Base-by-base conservation (phyloP, 2,329 filamentous ascomycete species). In the Coleophoma eucalyptorum region DNA sequence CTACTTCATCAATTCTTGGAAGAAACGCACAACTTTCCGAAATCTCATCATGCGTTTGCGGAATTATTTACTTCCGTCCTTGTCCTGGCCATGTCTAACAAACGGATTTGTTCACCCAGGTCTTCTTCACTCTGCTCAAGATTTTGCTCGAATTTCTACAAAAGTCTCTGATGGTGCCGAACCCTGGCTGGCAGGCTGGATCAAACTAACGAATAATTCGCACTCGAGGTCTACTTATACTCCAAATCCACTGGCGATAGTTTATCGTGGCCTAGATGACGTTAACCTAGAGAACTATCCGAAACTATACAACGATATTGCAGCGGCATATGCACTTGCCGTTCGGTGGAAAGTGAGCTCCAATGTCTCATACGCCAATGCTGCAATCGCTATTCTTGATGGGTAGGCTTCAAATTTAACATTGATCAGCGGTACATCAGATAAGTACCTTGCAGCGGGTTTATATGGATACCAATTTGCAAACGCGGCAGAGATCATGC, bases 391-490 rank as follows among this genome's bases (percentile, higher is more conserved):
- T 3, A 69, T 73, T 34, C 58, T 76, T 5, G 63, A 69, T 43
- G 67, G 59, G 2, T 76, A 72, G 72, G 43, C 51, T 15, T 57
- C 56, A 5, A 70, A 65, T 1, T 51, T 74, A 5, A 63, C 57
- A 0, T 43, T 46, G 2, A 65, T 74, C 33, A 54, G 50, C 13
- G 72, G 72, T 0, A 65, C 51, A 20, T 57, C 61, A 4, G 72
- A 75, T 50, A 65, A 57, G 21, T 69, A 62, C 49, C 68, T 77
- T 2, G 67, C 69, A 0, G 61, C 69, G 0, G 73, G 74, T 0
- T 54, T 77, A 2, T 72, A 77, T 33, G 73, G 74, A 0, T 75
- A 75, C 49, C 63, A 77, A 52, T 59, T 76, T 12, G 73, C 73
- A 15, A 77, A 77, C 43, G 73, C 69, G 0, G 74, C 66, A 0